Base-by-base conservation (phyloP, 2,329 filamentous ascomycete species). In the Botrytis pseudocinerea region DNA sequence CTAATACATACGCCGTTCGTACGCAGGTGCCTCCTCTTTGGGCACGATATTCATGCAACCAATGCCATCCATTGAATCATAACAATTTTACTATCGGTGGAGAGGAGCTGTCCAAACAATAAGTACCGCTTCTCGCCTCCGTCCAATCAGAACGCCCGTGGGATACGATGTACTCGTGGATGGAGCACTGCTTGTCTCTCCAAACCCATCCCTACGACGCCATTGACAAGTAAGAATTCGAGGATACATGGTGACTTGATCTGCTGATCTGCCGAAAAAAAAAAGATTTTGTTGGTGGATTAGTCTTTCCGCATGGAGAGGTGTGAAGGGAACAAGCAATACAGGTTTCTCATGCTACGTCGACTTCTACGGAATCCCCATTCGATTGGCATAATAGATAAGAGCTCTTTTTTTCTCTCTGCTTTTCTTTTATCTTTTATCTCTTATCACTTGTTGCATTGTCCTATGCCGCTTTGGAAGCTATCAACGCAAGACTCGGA, bases 181-280 rank as follows among this genome's bases (percentile, higher is more conserved):
- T 63, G 61, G 61, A 44, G 61, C 61, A 44, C 9, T 20, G 9
- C 2, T n/a, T 32, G 61, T 63, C 61, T 44, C 14, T 44, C 25
- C n/a, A 63, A 18, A 22, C 16, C 61, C 28, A 63, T 63, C n/a
- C 40, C 32, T 22, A 46, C 40, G n/a, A 62, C 28, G 68, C 57
- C 28, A 70, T 62, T 70, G 68, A 44, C 54, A 62, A 70, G 68
- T 70, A 57, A 40, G 48, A 69, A 35, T 25, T 51, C 32, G 65
- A 32, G 38, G 68, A 61, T 60, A 70, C 68, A 70, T 48, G 62
- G 54, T 46, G 18, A 61, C 51, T 14, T 66, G 63, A 66, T 40
- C 68, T 44, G 28, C 54, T 70, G 68, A 70, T 70, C 54, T 62
- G 28, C 68, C 18, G 68, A 60, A 46, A 70, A 46, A 69, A 42